These are phyloP conservation scores for Malassezia furfur DNA, from an alignment of 1,284 basidiomycete species.

Conservation along the genomic window DNA sequence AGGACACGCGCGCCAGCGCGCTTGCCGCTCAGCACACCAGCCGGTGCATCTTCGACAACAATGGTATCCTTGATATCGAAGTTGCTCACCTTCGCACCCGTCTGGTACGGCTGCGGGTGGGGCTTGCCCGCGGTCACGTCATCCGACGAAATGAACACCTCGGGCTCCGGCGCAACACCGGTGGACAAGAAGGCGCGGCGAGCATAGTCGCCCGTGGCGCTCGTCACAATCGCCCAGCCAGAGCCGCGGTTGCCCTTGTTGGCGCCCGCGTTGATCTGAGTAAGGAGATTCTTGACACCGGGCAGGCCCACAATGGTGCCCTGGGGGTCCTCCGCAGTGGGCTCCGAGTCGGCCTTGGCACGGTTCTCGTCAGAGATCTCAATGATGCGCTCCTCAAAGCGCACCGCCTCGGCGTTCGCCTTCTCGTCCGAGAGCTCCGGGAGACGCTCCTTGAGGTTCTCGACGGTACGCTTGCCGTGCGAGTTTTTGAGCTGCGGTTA, in stretches of 20 bases:
- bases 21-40: conserved; percentile 37
- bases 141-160: conserved; percentile 41
- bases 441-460: conserved; percentile 24
- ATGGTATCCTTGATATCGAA: conserved; percentile 33
- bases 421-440: conserved; percentile 22
- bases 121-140: conserved; percentile 40
- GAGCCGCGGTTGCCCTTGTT: conserved; percentile 12
- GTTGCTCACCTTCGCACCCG: conserved; percentile 29
- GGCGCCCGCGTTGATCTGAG: conserved; percentile 25
- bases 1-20: conserved; percentile 39
- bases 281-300: conserved; percentile 34
- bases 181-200: conserved; percentile 33
- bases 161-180: conserved; percentile 23
- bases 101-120: conserved; percentile 42
- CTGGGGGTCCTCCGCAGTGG: conserved; percentile 12
- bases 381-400: conserved; percentile 26
- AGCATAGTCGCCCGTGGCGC: conserved; percentile 44
- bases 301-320: conserved; percentile 45
- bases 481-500: conserved; percentile 16
- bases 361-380: conserved; percentile 28
- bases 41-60: conserved; percentile 46
- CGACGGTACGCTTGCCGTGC: conserved; percentile 31
- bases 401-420: conserved; percentile 17
- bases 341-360: conserved; percentile 7
- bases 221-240: conserved; percentile 48